Base-by-base conservation (phyloP, 192 early-diverging fungal genomes). In the Backusella liffmaniae region DNA sequence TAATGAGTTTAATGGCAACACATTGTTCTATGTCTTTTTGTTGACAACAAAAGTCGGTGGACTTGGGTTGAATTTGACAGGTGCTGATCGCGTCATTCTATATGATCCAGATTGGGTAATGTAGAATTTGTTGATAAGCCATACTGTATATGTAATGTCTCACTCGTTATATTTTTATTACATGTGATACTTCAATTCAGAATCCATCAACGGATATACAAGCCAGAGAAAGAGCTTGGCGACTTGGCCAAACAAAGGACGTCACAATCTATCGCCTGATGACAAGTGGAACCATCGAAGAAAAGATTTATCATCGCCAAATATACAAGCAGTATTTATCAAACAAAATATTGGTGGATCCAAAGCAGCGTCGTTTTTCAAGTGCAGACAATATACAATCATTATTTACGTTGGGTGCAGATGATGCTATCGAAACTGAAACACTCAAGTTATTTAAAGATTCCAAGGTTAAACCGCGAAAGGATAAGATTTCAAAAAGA, bases 1-100 rank as follows among this genome's bases (percentile, higher is more conserved):
- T 3, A 95, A 99, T 82, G 89, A 92, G 76, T 99, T 92, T 85
- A 99, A 88, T 72, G 76, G 75, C 0, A 82, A 91, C 66, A 72
- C 86, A 3, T 72, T 78, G 6, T 89, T 97, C 5, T 96, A 91
- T 82, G 84, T 98, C 15, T 99, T 99, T 74, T 81, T 99, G 73
- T 86, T 99, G n/a, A 99, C 98, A 0, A 99, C 98, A 62, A 95
- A 96, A 74, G 97, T 98, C 1, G 98, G 98, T 21, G 98, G 98
- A 1, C 84, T 99, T 9, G 98, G 98, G 3, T 90, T 98, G 56
- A 98, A 99, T 77, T 83, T 99, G 69, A 98, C 95, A 0, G 96
- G 96, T 0, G 98, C 98, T 0, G 89, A 98, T 77, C 90, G 98
- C 0, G 92, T 98, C 6, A 92, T 99, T 26, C 90, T 99, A 29